Percentiles rank a stretch among this genome's conserved stretches.
phyloP scores from a whole-genome alignment of 148 eudicot species.

The Rhododendron griersonianum region DNA sequence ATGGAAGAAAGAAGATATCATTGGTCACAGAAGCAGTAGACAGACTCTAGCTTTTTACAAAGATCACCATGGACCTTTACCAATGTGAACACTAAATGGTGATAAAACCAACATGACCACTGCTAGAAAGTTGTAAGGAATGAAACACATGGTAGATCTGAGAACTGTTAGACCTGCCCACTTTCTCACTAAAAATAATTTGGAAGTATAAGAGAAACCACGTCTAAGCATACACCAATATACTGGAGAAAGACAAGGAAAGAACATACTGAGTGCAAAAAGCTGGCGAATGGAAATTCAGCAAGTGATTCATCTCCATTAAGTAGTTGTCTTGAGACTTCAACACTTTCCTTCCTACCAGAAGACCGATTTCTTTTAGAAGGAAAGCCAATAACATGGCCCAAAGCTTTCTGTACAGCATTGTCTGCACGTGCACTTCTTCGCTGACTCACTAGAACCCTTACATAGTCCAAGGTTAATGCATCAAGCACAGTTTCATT shows the following conservation, averaged over 20 bases:
- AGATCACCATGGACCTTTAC: background rate
- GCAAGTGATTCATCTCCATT: slow-evolving; percentile 89
- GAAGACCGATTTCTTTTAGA: slow-evolving; percentile 29
- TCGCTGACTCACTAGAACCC: slow-evolving; percentile 67
- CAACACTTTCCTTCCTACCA: slow-evolving; percentile 24
- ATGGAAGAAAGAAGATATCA: background rate
- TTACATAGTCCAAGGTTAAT: slow-evolving; percentile 70
- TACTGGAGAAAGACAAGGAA: slow-evolving; percentile 1
- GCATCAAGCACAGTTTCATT: slow-evolving; percentile 77
- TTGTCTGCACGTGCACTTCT: slow-evolving; percentile 55
- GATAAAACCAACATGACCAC: background rate
- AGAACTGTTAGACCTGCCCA: background rate
- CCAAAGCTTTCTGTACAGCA: slow-evolving; percentile 66
- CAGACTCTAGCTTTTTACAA: background rate
- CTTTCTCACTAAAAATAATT: background rate
- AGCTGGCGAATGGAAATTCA: slow-evolving; percentile 83
- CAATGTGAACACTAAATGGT: background rate
- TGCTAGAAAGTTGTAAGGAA: background rate
- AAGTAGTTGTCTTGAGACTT: slow-evolving; percentile 39
- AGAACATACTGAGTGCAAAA: slow-evolving; percentile 64
- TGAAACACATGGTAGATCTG: background rate
- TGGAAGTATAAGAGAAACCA: slow-evolving; percentile 6
- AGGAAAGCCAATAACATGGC: slow-evolving; percentile 57
- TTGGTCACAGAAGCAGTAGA: background rate
- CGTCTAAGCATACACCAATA: background rate